Percentiles rank a stretch among this genome's conserved stretches.
Conservation (phyloP, 208 protist species). For the Crithidia thermophila region DNA sequence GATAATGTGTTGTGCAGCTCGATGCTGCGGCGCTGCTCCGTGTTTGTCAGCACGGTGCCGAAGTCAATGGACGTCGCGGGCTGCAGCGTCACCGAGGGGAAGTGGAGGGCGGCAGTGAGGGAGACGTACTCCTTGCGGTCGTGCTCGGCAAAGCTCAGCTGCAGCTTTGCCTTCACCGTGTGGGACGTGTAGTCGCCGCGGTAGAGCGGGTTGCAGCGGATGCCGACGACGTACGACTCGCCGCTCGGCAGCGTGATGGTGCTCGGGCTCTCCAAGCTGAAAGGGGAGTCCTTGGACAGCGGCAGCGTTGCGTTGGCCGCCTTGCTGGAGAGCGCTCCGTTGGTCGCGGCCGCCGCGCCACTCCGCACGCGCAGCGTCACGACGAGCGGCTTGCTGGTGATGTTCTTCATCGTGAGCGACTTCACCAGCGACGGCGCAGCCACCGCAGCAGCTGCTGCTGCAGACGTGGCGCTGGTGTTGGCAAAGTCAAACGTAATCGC, state of each 20-base stretch:
- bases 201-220: constrained; percentile 91
- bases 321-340: neutral
- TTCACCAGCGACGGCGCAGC: constrained; percentile 36
- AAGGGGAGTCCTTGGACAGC: constrained; percentile 46
- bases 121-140: constrained; percentile 81
- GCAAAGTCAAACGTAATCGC: constrained; percentile 88
- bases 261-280: constrained; percentile 62
- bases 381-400: constrained; percentile 78
- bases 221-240: constrained; percentile 78
- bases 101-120: constrained; percentile 82
- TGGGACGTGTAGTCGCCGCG: constrained; percentile 81
- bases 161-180: constrained; percentile 66
- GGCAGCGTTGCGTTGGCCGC: neutral
- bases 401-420: constrained; percentile 91
- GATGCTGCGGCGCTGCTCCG: constrained; percentile 72
- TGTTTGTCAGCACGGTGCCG: constrained; percentile 93
- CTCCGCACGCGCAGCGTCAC: constrained; percentile 59
- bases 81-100: constrained; percentile 89
- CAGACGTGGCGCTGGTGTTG: constrained; percentile 34
- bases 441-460: neutral
- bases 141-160: constrained; percentile 91
- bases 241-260: constrained; percentile 71
- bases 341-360: constrained; percentile 14
- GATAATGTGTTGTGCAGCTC: constrained; percentile 83
- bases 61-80: constrained; percentile 82